Evolutionary conservation across 2,329 filamentous ascomycete genomes (phyloP).

Genomic region (Fusarium tricinctum): DNA sequence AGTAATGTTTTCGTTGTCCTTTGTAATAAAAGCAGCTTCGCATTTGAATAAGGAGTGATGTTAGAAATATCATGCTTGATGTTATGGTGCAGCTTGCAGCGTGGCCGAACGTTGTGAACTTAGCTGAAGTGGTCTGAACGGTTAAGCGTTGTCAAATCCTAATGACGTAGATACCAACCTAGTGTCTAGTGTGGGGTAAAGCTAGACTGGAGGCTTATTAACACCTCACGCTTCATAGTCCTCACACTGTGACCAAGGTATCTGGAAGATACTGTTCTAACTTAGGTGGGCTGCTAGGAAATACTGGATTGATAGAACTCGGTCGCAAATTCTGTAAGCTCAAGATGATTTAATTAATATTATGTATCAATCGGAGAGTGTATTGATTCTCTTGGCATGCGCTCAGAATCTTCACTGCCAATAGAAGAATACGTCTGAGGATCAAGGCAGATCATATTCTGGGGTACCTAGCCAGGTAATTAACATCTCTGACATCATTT

Average conservation of each 20-base stretch:
- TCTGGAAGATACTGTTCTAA: neutral
- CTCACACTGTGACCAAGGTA: neutral
- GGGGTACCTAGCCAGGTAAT: conserved; percentile 1
- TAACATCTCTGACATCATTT: conserved; percentile 25
- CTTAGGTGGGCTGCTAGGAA: no score
- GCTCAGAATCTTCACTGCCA: neutral
- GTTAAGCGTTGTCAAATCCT: conserved; percentile 4
- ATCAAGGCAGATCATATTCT: conserved; percentile 5
- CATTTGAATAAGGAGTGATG: no score
- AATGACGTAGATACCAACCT: conserved; percentile 44
- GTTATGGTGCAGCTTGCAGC: neutral
- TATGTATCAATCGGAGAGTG: neutral
- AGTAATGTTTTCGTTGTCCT: neutral
- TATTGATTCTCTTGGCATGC: neutral
- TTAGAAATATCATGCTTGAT: no score
- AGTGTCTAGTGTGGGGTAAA: conserved; percentile 32
- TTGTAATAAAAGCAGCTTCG: neutral
- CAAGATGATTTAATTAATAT: neutral
- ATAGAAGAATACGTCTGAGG: neutral
- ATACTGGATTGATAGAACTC: no score
- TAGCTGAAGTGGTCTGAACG: conserved; percentile 2
- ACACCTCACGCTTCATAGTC: neutral
- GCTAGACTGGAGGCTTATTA: neutral
- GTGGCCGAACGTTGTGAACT: neutral
- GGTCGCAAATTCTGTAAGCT: neutral